A percentile compares a stretch with the other conserved stretches of the same genome.
phyloP scores from a whole-genome alignment of 345 rosid species.

The Eucalyptus cladocalyx region DNA sequence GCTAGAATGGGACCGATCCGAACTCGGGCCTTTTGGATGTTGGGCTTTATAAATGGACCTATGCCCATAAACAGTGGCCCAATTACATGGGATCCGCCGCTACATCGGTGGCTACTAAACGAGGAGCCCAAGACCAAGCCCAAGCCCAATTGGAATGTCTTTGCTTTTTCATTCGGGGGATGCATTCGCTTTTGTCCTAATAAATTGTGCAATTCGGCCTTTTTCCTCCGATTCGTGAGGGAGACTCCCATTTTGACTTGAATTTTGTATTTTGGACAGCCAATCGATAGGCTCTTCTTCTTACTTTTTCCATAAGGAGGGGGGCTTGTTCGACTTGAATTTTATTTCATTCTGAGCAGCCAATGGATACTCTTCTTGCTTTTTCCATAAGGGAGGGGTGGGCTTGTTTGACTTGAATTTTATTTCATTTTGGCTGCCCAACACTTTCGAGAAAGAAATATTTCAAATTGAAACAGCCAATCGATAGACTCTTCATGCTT shows the following conservation, averaged over 20 bases:
- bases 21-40: not conserved
- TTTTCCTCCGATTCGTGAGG: not conserved
- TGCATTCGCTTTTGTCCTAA: not conserved
- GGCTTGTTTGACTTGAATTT: not conserved
- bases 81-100: no score
- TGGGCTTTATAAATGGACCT: not conserved
- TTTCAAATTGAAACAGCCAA: not conserved
- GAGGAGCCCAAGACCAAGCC: not conserved
- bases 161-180: not conserved
- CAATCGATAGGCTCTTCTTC: not conserved
- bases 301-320: not conserved
- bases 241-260: not conserved
- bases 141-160: not conserved
- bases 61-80: not conserved
- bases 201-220: not conserved
- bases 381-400: not conserved
- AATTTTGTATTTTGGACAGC: not conserved
- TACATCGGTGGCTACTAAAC: accelerated
- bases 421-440: not conserved
- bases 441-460: not conserved
- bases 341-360: not conserved
- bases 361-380: not conserved
- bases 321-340: not conserved
- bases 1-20: not conserved
- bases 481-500: not conserved